These are phyloP conservation scores for Trichosanthes truncata DNA, from an alignment of 306 rosid genomes.

Conservation along the genomic window DNA sequence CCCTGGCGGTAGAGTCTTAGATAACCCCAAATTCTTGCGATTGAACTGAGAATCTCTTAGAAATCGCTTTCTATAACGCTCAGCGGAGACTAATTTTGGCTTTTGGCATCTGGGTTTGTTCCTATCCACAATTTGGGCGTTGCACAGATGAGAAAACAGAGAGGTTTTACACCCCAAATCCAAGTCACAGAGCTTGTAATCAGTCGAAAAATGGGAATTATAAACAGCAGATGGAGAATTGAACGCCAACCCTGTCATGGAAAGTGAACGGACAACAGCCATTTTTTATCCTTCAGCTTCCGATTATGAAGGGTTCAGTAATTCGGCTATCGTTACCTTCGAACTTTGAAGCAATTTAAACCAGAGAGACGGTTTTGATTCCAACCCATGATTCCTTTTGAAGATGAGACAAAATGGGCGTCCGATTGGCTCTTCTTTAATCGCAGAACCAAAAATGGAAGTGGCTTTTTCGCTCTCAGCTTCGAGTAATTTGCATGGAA, in stretches of 20 bases:
- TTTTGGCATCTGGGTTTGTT: neutral
- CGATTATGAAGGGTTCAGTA: neutral
- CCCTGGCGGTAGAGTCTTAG: neutral
- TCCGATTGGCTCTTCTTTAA: neutral
- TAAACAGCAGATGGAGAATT: slow-evolving; percentile 13
- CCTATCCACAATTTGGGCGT: neutral
- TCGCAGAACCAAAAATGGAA: neutral
- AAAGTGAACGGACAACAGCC: slow-evolving; percentile 25
- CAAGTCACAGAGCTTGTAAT: slow-evolving; percentile 11
- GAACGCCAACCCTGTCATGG: slow-evolving; percentile 19
- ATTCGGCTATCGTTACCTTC: neutral
- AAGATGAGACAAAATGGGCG: slow-evolving; percentile 17
- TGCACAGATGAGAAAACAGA: neutral
- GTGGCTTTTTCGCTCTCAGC: neutral
- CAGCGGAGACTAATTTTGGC: neutral
- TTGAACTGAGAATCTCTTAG: neutral
- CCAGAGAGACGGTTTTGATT: slow-evolving; percentile 24
- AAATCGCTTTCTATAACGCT: neutral
- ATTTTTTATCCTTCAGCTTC: slow-evolving; percentile 14
- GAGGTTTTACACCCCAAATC: neutral
- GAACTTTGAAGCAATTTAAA: neutral
- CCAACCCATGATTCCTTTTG: slow-evolving; percentile 29
- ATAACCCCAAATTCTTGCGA: slow-evolving; percentile 4
- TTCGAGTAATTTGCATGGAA: neutral
- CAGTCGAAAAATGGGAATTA: slow-evolving; percentile 10